Evolutionary conservation across 1,284 basidiomycete species (phyloP).

Genomic region (Cerrena zonata): DNA sequence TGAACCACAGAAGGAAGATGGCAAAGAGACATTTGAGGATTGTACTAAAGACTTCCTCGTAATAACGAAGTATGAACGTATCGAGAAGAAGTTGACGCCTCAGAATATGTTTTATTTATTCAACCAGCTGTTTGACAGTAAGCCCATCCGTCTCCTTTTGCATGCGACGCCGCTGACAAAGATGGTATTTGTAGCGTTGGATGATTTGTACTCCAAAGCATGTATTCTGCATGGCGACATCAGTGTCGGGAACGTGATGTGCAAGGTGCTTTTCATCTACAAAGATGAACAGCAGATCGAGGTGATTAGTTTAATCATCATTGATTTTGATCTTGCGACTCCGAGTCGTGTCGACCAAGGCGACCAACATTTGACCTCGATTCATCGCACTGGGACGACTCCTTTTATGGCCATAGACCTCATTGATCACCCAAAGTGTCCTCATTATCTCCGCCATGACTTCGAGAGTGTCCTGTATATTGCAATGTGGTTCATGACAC

Average conservation of each 20-base stretch:
- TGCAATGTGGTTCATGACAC: constrained; percentile 2
- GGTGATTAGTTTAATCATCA: constrained; percentile 5
- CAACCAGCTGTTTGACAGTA: constrained; percentile 10
- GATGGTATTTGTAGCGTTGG: constrained; percentile 1
- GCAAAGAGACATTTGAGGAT: constrained; percentile 6
- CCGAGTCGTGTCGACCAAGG: background rate
- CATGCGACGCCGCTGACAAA: background rate
- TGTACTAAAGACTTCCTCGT: constrained; percentile 5
- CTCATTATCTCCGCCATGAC: constrained; percentile 10
- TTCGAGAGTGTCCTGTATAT: constrained; percentile 11
- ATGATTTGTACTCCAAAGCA: constrained; percentile 8
- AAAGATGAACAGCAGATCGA: background rate
- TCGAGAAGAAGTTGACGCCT: constrained; percentile 3
- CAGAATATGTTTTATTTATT: constrained; percentile 5
- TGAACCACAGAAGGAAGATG: background rate
- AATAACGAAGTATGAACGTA: constrained; percentile 5
- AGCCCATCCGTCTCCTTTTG: background rate
- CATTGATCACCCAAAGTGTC: background rate
- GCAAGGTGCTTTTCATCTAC: too few species aligned
- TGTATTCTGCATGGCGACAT: constrained; percentile 11
- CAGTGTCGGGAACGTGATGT: constrained; percentile 12
- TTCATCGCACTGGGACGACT: constrained; percentile 11
- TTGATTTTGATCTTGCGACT: constrained; percentile 11
- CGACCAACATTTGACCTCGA: background rate
- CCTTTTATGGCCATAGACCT: constrained; percentile 12